A percentile compares a stretch with the other conserved stretches of the same genome.
Evolutionary conservation across 768 basidiomycete genomes (phyloP).

Genomic region (Leccinum incarnatum): DNA sequence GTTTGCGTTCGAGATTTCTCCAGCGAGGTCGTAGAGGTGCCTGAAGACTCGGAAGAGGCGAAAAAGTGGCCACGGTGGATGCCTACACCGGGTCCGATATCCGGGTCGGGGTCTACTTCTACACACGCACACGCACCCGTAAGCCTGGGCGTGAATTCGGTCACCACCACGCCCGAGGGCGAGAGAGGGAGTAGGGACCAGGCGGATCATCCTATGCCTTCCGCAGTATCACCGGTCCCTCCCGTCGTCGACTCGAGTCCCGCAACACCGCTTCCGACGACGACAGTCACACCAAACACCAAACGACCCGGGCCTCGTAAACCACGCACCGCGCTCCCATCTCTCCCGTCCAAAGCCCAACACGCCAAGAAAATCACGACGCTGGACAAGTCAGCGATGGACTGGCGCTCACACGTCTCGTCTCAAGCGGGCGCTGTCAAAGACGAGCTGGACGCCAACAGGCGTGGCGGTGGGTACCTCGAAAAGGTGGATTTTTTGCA

Average conservation of each 20-base stretch:
- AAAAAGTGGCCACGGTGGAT: constrained; percentile 67
- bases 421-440: constrained; percentile 43
- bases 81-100: constrained; percentile 1
- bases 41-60: constrained; percentile 71
- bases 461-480: constrained; percentile 74
- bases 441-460: constrained; percentile 73
- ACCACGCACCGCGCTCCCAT: constrained; percentile 53
- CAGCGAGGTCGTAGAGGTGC: constrained; percentile 75
- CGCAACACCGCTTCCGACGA: not conserved
- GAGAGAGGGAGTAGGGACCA: not conserved
- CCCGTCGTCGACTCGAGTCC: not conserved
- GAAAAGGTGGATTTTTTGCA: constrained; percentile 84
- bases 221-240: not conserved
- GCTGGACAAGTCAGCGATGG: constrained; percentile 83
- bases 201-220: not conserved
- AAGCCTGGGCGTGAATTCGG: not conserved
- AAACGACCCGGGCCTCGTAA: constrained; percentile 67
- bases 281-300: not conserved
- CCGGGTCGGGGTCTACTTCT: constrained; percentile 4
- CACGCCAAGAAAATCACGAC: constrained; percentile 80
- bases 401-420: constrained; percentile 72
- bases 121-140: not conserved
- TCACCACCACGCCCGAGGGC: not conserved
- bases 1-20: not conserved
- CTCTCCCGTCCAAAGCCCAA: constrained; percentile 44